phyloP scores from a whole-genome alignment of 23 red algal species.

The Gracilaria vermiculophylla region DNA sequence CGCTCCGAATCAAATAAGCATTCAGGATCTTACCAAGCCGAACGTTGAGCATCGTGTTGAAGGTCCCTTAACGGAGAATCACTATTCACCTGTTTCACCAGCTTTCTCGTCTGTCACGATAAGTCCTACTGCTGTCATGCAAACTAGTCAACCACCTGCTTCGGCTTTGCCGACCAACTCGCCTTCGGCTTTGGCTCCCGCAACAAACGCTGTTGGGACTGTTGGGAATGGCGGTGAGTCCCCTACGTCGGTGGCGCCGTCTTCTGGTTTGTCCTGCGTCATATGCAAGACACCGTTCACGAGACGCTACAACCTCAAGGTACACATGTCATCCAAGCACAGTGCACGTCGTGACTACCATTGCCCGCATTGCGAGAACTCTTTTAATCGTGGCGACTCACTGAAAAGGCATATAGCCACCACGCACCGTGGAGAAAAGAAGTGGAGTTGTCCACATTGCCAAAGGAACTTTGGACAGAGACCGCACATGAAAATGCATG shows the following conservation, averaged over 20 bases:
- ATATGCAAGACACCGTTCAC: slow-evolving; percentile 55
- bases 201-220: background rate
- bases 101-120: slow-evolving; percentile 45
- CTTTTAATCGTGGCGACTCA: slow-evolving; percentile 53
- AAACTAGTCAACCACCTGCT: background rate
- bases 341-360: slow-evolving; percentile 50
- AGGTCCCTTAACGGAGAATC: background rate
- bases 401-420: slow-evolving; percentile 56
- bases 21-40: slow-evolving; percentile 50
- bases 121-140: slow-evolving; percentile 22
- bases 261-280: slow-evolving; percentile 4
- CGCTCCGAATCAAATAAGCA: slow-evolving; percentile 31
- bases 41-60: slow-evolving; percentile 36
- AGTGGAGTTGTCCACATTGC: slow-evolving; percentile 60
- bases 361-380: slow-evolving; percentile 27
- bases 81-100: slow-evolving; percentile 38
- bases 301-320: slow-evolving; percentile 59
- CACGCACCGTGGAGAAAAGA: slow-evolving; percentile 62
- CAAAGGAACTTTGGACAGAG: slow-evolving; percentile 60
- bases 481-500: slow-evolving; percentile 68
- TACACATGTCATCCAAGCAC: slow-evolving; percentile 55
- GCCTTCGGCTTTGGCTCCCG: background rate
- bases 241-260: slow-evolving; percentile 23
- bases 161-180: background rate
- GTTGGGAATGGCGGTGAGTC: slow-evolving; percentile 25